Base-by-base conservation (phyloP, 176 grass and related monocot genomes). In the Elaeis guineensis region DNA sequence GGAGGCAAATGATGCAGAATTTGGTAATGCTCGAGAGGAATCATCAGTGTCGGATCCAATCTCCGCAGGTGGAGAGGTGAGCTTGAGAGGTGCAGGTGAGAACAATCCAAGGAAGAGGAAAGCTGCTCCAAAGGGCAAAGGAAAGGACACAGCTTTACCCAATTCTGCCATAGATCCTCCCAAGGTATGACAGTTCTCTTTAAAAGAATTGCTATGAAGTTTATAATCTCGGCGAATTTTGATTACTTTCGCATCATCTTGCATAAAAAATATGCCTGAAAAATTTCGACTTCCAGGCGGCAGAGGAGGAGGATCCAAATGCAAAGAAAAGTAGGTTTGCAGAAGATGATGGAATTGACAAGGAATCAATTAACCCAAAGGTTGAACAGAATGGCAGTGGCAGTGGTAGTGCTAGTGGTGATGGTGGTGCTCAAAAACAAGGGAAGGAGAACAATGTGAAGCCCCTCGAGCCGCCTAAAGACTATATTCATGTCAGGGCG, bases 401-500 rank as follows among this genome's bases (percentile, higher is more conserved):
- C 29, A 44, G 9, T 11, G 35, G 11, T 44, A 14, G 35, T 14
- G 35, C 35, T 2, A 44, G 35, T 44, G 35, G 35, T 44, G 35
- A 44, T 44, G 75, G 57, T 66, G 61, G 75, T 64, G 83, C 63
- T 72, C 75, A 75, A 26, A 70, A 69, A 17, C 83, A 75, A 28
- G 70, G 70, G 32, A 64, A 90, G 52, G 73, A 76, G 51, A 83
- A 74, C 60, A 90, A 88, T 82, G 62, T 62, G 15, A 96, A 82
- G 69, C 66, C 61, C 51, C 77, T 58, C 16, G 92, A 96, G 30
- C 87, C 92, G 0, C 92, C 73, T 50, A 90, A 85, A 57, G 92
- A 96, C 72, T 96, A 96, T 62, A 83, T 96, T 76, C 92, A 96
- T 85, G 92, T 91, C 51, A 85, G 92, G 74, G 92, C 92, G 8